Conservation (phyloP, 495 filamentous ascomycete genomes). For the Talaromyces wortmannii region DNA sequence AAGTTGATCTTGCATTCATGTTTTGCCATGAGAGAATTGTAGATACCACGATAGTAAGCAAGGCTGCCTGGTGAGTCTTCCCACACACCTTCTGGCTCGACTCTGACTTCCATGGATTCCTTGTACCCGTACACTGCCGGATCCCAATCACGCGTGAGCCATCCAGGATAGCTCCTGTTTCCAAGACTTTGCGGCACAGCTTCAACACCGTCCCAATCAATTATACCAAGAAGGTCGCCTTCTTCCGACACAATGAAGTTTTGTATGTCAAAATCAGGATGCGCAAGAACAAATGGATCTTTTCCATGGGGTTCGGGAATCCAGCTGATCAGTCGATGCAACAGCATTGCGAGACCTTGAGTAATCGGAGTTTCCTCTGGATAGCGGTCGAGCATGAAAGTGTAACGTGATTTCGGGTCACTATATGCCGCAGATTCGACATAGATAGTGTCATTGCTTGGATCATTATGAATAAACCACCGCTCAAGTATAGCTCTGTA, state of each 20-base stretch:
- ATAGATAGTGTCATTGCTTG: slow-evolving; percentile 8
- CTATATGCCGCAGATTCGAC: slow-evolving; percentile 5
- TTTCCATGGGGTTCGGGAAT: slow-evolving; percentile 6
- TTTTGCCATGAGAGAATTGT: not conserved
- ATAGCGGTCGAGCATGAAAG: slow-evolving; percentile 10
- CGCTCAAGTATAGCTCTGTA: slow-evolving; percentile 12
- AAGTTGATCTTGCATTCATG: not conserved
- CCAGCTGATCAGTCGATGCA: slow-evolving; percentile 13
- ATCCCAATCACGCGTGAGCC: slow-evolving; percentile 30
- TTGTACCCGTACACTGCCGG: slow-evolving; percentile 20
- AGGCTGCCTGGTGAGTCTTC: slow-evolving; percentile 14
- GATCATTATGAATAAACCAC: slow-evolving; percentile 10
- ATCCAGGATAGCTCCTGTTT: slow-evolving; percentile 20
- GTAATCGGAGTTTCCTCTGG: not conserved
- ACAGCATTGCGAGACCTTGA: slow-evolving; percentile 12
- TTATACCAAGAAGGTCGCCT: slow-evolving; percentile 28
- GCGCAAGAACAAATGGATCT: slow-evolving; percentile 24
- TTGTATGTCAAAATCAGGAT: slow-evolving; percentile 28
- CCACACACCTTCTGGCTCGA: slow-evolving; percentile 16
- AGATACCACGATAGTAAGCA: slow-evolving; percentile 7
- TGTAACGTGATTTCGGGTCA: slow-evolving; percentile 13
- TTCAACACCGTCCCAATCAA: slow-evolving; percentile 37
- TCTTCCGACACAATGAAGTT: slow-evolving; percentile 27
- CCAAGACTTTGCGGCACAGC: slow-evolving; percentile 19
- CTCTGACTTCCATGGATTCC: slow-evolving; percentile 14